These are phyloP conservation scores for Yarrowia deformans DNA, from an alignment of 805 yeast genomes.

Conservation along the genomic window DNA sequence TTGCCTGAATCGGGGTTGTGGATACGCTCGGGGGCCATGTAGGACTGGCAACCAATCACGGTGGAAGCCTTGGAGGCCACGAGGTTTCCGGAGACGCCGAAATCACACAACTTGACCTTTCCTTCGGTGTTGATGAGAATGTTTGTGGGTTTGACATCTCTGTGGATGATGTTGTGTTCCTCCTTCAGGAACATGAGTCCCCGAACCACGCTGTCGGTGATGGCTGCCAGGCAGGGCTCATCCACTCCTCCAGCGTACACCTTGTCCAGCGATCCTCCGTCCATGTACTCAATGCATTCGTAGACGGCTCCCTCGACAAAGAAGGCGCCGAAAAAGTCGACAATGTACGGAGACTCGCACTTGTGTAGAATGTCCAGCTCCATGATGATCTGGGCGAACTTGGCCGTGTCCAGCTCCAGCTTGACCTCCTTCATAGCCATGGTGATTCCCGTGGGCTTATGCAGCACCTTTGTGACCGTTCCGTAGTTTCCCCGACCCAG, in stretches of 20 bases:
- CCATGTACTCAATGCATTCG: conserved; percentile 96
- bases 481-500: conserved; percentile 97
- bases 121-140: conserved; percentile 79
- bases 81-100: conserved; percentile 90
- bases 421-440: conserved; percentile 99
- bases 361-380: conserved; percentile 92
- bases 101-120: conserved; percentile 84
- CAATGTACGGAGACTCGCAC: conserved; percentile 88
- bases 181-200: conserved; percentile 84
- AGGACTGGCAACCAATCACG: conserved; percentile 91
- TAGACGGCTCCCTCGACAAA: conserved; percentile 94
- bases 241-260: conserved; percentile 71
- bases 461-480: conserved; percentile 89
- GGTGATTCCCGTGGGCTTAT: conserved; percentile 86
- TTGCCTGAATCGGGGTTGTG: conserved; percentile 67
- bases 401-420: conserved; percentile 90
- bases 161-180: conserved; percentile 82
- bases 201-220: conserved; percentile 74
- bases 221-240: conserved; percentile 77
- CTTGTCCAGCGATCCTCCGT: conserved; percentile 86
- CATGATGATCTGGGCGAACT: conserved; percentile 93
- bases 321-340: conserved; percentile 96
- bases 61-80: conserved; percentile 91
- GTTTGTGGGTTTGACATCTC: conserved; percentile 93
- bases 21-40: conserved; percentile 95